Percentiles rank a stretch among this genome's conserved stretches.
Evolutionary conservation across 257 asterid genomes (phyloP).

Genomic region (Eucommia ulmoides): DNA sequence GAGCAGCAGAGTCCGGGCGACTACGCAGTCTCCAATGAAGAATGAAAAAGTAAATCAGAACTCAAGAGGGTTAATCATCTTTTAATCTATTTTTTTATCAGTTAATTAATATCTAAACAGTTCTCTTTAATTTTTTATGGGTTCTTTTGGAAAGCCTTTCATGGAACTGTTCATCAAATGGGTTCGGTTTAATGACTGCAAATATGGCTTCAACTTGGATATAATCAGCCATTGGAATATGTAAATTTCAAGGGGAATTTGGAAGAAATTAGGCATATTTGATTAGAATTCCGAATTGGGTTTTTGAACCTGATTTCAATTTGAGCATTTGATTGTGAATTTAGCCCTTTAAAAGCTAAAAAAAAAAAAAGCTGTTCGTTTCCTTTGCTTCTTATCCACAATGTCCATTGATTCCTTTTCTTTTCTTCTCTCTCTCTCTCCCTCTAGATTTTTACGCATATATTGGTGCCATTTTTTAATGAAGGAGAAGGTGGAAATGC

Average conservation of each 20-base stretch:
- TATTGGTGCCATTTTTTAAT: conserved; percentile 17
- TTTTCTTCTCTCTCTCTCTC: conserved; percentile 12
- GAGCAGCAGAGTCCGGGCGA: conserved; percentile 48
- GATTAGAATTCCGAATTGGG: conserved; percentile 10
- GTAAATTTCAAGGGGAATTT: conserved; percentile 8
- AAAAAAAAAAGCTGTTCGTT: conserved; percentile 12
- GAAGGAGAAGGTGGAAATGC: conserved; percentile 42
- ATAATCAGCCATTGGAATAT: conserved; percentile 16
- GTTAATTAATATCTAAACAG: neutral
- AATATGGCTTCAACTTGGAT: conserved; percentile 2
- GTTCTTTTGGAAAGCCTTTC: neutral
- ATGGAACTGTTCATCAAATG: neutral
- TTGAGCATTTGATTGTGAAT: neutral
- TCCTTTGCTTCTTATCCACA: conserved; percentile 22
- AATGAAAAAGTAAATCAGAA: conserved; percentile 43
- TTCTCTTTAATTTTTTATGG: neutral
- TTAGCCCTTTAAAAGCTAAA: neutral
- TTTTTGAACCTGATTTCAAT: conserved; percentile 2
- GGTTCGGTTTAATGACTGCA: conserved; percentile 12
- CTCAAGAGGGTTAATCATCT: too few species aligned
- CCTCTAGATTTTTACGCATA: conserved; percentile 27
- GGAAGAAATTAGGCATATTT: conserved; percentile 20
- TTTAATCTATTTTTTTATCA: neutral
- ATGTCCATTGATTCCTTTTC: conserved; percentile 9
- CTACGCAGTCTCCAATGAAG: conserved; percentile 39